Percentiles rank a stretch among this genome's conserved stretches.
phyloP scores from a whole-genome alignment of 768 basidiomycete genomes.

The Phaffia tasmanica region DNA sequence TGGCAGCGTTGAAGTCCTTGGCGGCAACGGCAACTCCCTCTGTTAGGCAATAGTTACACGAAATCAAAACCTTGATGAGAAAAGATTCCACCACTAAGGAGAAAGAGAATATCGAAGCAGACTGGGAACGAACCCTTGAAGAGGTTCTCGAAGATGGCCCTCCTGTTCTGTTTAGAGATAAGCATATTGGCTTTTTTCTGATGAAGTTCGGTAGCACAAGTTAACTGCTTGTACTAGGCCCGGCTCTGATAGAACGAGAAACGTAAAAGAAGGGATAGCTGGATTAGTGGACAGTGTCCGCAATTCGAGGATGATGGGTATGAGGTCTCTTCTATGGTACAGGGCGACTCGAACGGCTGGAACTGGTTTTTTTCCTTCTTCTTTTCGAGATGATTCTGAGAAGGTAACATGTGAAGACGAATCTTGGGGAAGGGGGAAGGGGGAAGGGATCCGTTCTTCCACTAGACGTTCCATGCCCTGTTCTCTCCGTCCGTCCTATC shows the following conservation, averaged over 20 bases:
- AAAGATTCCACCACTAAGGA: not conserved
- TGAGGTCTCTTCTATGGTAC: too few species aligned
- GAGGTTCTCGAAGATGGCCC: slow-evolving; percentile 96
- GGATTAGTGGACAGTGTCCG: not conserved
- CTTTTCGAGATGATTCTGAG: not conserved
- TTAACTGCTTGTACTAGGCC: slow-evolving; percentile 25
- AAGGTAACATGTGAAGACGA: not conserved
- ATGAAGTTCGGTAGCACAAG: slow-evolving; percentile 26
- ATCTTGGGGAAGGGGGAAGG: slow-evolving; percentile 9
- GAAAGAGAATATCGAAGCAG: not conserved
- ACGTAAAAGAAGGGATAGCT: not conserved
- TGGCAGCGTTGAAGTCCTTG: slow-evolving; percentile 96
- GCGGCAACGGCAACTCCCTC: slow-evolving; percentile 99
- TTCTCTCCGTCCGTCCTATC: not conserved
- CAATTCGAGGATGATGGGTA: not conserved
- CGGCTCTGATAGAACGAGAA: slow-evolving; percentile 14
- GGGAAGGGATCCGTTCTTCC: too few species aligned
- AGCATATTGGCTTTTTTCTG: slow-evolving; percentile 52
- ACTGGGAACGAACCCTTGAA: slow-evolving; percentile 74
- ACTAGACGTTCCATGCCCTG: not conserved
- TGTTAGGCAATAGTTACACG: slow-evolving; percentile 34
- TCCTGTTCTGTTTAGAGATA: slow-evolving; percentile 89
- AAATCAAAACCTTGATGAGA: not conserved
- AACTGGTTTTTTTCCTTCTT: too few species aligned
- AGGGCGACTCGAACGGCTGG: too few species aligned